Evolutionary conservation across 2,329 filamentous ascomycete genomes (phyloP), one percentile per base, ranked within the genome.

Genomic region (Tolypocladium guangdongense): DNA sequence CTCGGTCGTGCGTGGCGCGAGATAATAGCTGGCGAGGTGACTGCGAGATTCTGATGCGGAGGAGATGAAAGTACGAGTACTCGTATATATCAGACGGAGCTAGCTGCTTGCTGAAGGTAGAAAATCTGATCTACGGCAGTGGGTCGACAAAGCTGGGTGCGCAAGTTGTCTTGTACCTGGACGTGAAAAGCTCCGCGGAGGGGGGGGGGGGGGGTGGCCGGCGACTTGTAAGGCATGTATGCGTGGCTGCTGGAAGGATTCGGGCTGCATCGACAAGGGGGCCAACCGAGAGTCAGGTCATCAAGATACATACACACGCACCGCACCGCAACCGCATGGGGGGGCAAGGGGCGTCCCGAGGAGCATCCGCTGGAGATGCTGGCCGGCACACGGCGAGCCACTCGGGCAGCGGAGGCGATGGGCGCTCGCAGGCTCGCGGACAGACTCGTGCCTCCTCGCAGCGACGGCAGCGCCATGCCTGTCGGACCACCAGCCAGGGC

Each of bases 191-290:
- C 20, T 22, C 24, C 18, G 36, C 12, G 20, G 33, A 7, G 22
- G 49, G 20, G 32, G 22, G 24, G n/a, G 18, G 49, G 12, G 20
- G 30, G 50, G n/a, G 38, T 35, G 6, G 4, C 18, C 14, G 27
- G 18, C 43, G 43, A n/a, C 18, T 12, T 47, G 43, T 33, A 32
- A 47, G 20, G 20, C 27, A 36, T 41, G 30, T 24, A 45, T 47
- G 24, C 18, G 35, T 47, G 50, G 35, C 32, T 20, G 20, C 50
- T 46, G 18, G 24, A 20, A 52, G 50, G 50, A 46, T 52, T 22
- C n/a, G 11, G 18, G 43, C 50, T 48, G 50, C 50, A 45, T 27
- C 33, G 27, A 38, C 50, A 52, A 48, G 50, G 43, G 50, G 41
- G 43, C 43, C 43, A 52, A 52, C 39, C 24, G 32, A 30, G 50